Evolutionary conservation across 306 rosid genomes (phyloP), one percentile per base, ranked within the genome.

Genomic region (Hylodesmum podocarpum): DNA sequence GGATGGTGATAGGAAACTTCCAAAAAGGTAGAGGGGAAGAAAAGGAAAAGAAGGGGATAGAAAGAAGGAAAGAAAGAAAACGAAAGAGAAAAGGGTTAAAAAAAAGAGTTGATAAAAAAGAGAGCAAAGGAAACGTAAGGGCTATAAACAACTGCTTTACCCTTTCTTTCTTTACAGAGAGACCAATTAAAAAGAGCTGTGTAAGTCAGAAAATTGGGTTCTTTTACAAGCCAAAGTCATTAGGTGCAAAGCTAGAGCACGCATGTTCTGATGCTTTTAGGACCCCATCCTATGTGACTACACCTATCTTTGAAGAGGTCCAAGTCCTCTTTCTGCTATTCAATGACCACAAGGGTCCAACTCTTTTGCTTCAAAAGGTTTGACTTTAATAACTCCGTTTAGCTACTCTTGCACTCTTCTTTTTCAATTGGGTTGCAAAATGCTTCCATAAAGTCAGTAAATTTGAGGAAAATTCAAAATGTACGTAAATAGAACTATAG

Each of bases 1-100:
- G 80, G 79, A 74, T 76, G 90, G 84, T 84, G 85, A 83, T 70
- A 84, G 88, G 93, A 94, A 88, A 85, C 91, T 89, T 91, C 96
- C 94, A 86, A 91, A 90, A 88, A 89, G 89, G 66, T 18, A 11
- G 54, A 75, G 39, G 67, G 15, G 29, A 19, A 70, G 73, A 76
- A 72, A 79, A 58, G 74, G 76, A 77, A 82, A 73, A 59, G 80
- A 44, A 21, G 6, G 29, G 34, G 58, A 29, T 27, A 57, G 13
- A 74, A 74, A 51, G 74, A 57, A 55, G 27, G 34, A 43, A 50
- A 74, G 18, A 65, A 47, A 70, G 59, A 72, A 78, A 82, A 80
- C 22, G 74, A 81, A 78, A 78, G 78, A 54, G 67, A 81, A 80
- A 72, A 75, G 83, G 79, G 84, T 77, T 78, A 87, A 85, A 88